Evolutionary conservation across 2,329 filamentous ascomycete genomes (phyloP).

Genomic region (Exophiala bonariae): DNA sequence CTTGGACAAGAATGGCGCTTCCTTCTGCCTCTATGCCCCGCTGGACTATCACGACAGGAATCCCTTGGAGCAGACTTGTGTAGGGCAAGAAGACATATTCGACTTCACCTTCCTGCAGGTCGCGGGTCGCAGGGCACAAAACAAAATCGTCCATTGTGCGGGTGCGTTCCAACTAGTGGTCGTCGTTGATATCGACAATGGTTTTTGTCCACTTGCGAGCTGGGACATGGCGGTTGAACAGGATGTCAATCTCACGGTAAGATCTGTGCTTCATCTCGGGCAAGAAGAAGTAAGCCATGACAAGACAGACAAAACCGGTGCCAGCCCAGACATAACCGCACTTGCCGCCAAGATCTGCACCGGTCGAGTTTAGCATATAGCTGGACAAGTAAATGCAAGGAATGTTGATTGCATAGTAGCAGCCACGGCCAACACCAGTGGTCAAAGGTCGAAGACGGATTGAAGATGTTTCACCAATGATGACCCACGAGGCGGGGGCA

Average conservation of each 20-base stretch:
- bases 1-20: no score
- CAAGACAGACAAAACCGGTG: slow-evolving; percentile 57
- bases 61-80: no score
- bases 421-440: slow-evolving; percentile 63
- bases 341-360: slow-evolving; percentile 52
- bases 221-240: slow-evolving; percentile 55
- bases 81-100: no score
- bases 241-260: slow-evolving; percentile 63
- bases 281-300: slow-evolving; percentile 50
- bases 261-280: slow-evolving; percentile 60
- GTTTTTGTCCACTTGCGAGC: slow-evolving; percentile 54
- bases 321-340: slow-evolving; percentile 62
- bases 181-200: slow-evolving; percentile 57
- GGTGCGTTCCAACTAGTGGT: slow-evolving; percentile 57
- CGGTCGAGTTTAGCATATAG: slow-evolving; percentile 41
- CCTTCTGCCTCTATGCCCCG: no score
- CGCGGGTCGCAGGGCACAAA: no score
- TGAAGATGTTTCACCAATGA: slow-evolving; percentile 67
- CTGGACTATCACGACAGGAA: no score
- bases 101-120: no score
- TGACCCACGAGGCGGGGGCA: slow-evolving; percentile 65
- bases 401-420: slow-evolving; percentile 66
- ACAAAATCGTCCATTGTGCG: no score
- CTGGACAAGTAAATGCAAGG: slow-evolving; percentile 63
- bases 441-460: slow-evolving; percentile 66